Evolutionary conservation across 192 early-diverging fungal genomes (phyloP).

Genomic region (Coemansia umbellata): DNA sequence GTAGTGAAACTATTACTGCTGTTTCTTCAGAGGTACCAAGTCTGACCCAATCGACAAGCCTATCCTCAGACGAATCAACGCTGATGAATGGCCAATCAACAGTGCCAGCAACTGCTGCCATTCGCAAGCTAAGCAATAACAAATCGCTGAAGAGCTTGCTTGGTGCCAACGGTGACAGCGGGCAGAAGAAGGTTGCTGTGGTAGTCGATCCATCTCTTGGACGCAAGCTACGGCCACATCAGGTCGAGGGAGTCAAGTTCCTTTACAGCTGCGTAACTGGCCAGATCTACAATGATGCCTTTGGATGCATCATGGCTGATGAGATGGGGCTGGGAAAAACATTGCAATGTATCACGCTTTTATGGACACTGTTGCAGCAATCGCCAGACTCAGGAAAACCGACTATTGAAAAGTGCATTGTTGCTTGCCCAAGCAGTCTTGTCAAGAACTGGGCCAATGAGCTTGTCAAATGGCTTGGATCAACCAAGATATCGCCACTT

Average conservation of each 20-base stretch:
- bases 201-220: conserved; percentile 86
- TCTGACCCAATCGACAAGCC: conserved; percentile 6
- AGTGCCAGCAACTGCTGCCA: not conserved
- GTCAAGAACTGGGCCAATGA: conserved; percentile 99
- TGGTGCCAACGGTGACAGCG: conserved; percentile 23
- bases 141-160: conserved; percentile 54
- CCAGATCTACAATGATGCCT: conserved; percentile 62
- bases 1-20: conserved; percentile 52
- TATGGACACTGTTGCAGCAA: conserved; percentile 97
- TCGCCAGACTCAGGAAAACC: conserved; percentile 84
- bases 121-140: conserved; percentile 14
- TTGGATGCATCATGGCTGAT: conserved; percentile 99
- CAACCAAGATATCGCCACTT: conserved; percentile 72
- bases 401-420: conserved; percentile 94
- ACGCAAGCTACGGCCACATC: conserved; percentile 87
- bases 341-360: conserved; percentile 84
- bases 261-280: conserved; percentile 94
- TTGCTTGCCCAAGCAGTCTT: conserved; percentile 91
- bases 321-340: conserved; percentile 94
- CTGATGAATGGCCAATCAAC: not conserved
- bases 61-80: not conserved
- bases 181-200: conserved; percentile 54
- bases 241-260: conserved; percentile 94
- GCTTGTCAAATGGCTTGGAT: conserved; percentile 92
- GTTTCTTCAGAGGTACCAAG: conserved; percentile 36